phyloP scores from a whole-genome alignment of 176 grass and related monocot genomes.

The Poa pratensis region DNA sequence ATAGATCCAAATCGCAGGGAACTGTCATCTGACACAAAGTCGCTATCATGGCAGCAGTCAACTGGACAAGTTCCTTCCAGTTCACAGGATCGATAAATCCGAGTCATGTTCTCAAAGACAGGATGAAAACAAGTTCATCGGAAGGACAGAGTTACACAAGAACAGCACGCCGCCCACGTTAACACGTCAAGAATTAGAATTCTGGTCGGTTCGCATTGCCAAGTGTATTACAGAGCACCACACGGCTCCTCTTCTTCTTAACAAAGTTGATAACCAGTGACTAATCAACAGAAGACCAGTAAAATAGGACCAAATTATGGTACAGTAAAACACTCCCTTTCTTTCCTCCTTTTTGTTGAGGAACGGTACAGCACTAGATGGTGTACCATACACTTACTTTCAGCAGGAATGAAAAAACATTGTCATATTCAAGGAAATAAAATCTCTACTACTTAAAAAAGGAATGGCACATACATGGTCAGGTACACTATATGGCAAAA shows the following conservation, averaged over 20 bases:
- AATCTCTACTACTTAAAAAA: neutral
- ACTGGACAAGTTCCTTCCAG: slow-evolving; percentile 10
- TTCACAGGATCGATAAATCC: neutral
- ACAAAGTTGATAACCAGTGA: neutral
- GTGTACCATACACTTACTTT: neutral
- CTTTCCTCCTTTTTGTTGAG: neutral
- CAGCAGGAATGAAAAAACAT: neutral
- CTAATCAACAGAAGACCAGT: neutral
- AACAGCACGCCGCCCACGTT: neutral
- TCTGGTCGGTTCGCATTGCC: neutral
- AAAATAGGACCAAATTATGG: slow-evolving; percentile 2
- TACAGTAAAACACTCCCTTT: neutral
- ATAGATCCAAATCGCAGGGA: neutral
- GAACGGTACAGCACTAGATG: neutral
- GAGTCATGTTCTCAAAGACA: neutral
- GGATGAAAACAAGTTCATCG: neutral
- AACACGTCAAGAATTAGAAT: neutral
- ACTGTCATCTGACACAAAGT: neutral
- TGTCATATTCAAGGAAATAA: neutral
- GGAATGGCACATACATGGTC: slow-evolving; percentile 14
- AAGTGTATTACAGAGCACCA: slow-evolving; percentile 11
- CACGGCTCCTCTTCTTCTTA: slow-evolving; percentile 21
- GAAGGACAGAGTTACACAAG: neutral
- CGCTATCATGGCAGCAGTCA: neutral
- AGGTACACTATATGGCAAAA: slow-evolving; percentile 38